A percentile compares a stretch with the other conserved stretches of the same genome.
Evolutionary conservation across 148 eudicot genomes (phyloP).

Genomic region (Rhododendron henanense): DNA sequence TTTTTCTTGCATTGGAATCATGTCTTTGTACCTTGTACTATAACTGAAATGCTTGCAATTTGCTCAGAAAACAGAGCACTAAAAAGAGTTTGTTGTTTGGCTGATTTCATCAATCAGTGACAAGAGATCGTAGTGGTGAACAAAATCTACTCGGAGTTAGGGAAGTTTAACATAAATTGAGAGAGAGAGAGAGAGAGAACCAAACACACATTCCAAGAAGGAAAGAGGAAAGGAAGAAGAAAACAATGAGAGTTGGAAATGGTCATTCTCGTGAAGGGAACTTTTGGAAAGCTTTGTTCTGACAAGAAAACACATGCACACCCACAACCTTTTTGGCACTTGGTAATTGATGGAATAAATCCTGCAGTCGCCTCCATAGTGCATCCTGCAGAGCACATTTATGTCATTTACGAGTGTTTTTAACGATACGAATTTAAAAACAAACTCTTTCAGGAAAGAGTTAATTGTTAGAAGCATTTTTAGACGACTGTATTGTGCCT

Average conservation of each 20-base stretch:
- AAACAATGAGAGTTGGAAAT: conserved; percentile 40
- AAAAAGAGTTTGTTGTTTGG: neutral
- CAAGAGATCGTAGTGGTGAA: neutral
- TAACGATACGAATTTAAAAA: too few species aligned
- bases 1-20: conserved; percentile 13
- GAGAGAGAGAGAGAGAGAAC: conserved; percentile 20
- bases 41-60: neutral
- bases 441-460: too few species aligned
- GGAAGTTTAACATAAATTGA: neutral
- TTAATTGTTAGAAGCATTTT: too few species aligned
- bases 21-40: neutral
- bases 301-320: conserved; percentile 16
- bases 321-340: conserved; percentile 15
- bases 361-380: too few species aligned
- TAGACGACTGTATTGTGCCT: too few species aligned
- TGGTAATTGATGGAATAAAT: neutral
- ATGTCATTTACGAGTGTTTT: too few species aligned
- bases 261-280: conserved; percentile 55
- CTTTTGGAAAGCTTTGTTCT: conserved; percentile 25
- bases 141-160: conserved; percentile 6
- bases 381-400: too few species aligned
- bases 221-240: conserved; percentile 35
- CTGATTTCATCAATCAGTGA: conserved; percentile 2
- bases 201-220: conserved; percentile 56
- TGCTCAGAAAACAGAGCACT: neutral